Conservation (phyloP, 768 basidiomycete species). For the Cystobasidium ongulense region DNA sequence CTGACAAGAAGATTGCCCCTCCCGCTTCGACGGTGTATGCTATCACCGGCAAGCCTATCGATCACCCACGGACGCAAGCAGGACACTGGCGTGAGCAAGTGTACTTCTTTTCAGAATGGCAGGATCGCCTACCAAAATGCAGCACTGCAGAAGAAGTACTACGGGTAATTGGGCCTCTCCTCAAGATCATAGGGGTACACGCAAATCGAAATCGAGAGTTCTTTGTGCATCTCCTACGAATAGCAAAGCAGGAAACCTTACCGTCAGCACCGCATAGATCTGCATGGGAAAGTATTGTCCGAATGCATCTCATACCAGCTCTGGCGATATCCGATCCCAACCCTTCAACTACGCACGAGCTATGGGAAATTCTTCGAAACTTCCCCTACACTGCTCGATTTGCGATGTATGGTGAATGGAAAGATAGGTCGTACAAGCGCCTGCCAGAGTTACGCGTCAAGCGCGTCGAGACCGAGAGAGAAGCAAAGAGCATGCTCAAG, state of each 20-base stretch:
- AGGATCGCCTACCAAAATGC: constrained; percentile 26
- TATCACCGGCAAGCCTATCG: constrained; percentile 20
- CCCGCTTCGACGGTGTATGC: not conserved
- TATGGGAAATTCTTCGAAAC: constrained; percentile 79
- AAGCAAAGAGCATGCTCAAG: constrained; percentile 79
- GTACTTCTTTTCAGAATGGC: constrained; percentile 41
- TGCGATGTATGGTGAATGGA: constrained; percentile 94
- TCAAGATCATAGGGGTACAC: constrained; percentile 71
- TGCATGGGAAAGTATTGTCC: constrained; percentile 68
- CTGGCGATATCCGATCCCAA: constrained; percentile 75
- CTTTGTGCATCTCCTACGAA: not conserved
- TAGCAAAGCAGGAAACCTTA: constrained; percentile 17
- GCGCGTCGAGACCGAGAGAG: constrained; percentile 71
- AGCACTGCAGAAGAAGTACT: constrained; percentile 60
- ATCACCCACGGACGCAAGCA: not conserved
- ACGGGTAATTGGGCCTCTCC: constrained; percentile 66
- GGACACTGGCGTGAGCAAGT: constrained; percentile 26
- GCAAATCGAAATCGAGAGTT: not conserved
- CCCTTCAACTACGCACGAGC: constrained; percentile 77
- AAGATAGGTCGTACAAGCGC: constrained; percentile 59
- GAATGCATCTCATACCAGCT: constrained; percentile 74
- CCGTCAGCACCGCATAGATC: not conserved
- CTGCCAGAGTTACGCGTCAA: constrained; percentile 74
- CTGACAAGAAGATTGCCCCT: constrained; percentile 40
- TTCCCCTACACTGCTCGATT: constrained; percentile 74